Conservation (phyloP, 148 eudicot species). For the Selenicereus undatus region DNA sequence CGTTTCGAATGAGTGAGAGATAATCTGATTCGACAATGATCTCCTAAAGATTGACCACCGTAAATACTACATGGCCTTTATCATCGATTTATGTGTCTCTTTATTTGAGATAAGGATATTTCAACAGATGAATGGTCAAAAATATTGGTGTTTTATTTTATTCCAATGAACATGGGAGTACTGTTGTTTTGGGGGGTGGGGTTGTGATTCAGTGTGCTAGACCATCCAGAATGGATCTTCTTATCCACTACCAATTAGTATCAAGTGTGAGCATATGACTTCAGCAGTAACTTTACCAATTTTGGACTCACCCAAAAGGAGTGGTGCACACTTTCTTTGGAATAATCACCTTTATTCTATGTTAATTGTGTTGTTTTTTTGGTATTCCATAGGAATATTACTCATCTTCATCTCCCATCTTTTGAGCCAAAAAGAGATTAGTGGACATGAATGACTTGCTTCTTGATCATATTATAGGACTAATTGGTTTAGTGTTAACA, state of each 20-base stretch:
- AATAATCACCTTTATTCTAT: neutral
- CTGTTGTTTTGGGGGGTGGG: neutral
- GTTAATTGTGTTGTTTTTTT: neutral
- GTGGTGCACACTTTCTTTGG: neutral
- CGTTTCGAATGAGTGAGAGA: no score
- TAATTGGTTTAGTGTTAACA: no score
- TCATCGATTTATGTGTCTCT: no score
- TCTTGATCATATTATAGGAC: no score
- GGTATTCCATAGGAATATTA: neutral
- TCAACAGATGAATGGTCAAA: neutral
- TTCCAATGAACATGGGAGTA: neutral
- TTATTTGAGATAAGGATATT: no score
- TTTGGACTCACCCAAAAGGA: neutral
- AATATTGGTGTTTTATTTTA: no score
- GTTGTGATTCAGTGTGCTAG: neutral
- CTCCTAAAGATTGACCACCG: no score
- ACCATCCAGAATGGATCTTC: neutral
- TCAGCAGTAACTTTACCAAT: slow-evolving; percentile 1
- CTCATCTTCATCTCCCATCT: neutral
- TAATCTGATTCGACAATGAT: no score
- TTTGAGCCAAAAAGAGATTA: neutral
- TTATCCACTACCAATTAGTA: neutral
- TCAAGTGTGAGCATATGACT: neutral
- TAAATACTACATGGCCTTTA: no score
- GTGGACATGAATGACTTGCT: no score